phyloP scores from a whole-genome alignment of 106 monocot genomes.

The Apostasia shenzhenica region DNA sequence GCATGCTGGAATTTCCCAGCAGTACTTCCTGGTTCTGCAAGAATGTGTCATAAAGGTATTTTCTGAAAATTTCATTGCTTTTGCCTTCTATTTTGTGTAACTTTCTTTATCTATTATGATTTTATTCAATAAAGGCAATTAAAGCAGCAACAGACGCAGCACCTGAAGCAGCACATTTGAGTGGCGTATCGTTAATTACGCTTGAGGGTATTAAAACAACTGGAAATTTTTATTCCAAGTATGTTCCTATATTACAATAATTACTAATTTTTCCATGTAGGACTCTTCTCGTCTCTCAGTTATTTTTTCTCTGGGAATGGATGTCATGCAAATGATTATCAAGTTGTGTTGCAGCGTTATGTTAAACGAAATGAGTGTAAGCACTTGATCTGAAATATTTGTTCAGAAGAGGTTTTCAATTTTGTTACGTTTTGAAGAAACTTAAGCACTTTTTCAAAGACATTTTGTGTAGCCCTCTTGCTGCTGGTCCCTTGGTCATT shows the following conservation, averaged over 20 bases:
- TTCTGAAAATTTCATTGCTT: conserved; percentile 1
- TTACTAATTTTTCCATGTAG: conserved; percentile 31
- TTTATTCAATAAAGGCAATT: conserved; percentile 53
- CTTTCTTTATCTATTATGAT: not conserved
- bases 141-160: conserved; percentile 77
- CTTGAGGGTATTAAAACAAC: conserved; percentile 50
- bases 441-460: not conserved
- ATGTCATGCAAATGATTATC: conserved; percentile 74
- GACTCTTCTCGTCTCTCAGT: conserved; percentile 68
- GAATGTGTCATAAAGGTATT: conserved; percentile 90
- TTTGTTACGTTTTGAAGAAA: not conserved
- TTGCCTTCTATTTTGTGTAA: conserved; percentile 3
- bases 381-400: conserved; percentile 10
- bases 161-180: conserved; percentile 41
- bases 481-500: too few species aligned
- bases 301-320: conserved; percentile 70
- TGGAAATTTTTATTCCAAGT: not conserved
- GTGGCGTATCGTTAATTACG: conserved; percentile 58
- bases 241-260: not conserved
- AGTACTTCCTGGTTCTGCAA: conserved; percentile 69
- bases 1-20: conserved; percentile 66
- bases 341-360: conserved; percentile 79
- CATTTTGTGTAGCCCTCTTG: too few species aligned
- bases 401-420: not conserved
- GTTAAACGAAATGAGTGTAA: conserved; percentile 68